Base-by-base conservation (phyloP, 2,329 filamentous ascomycete genomes). In the Lecanosticta acicola region DNA sequence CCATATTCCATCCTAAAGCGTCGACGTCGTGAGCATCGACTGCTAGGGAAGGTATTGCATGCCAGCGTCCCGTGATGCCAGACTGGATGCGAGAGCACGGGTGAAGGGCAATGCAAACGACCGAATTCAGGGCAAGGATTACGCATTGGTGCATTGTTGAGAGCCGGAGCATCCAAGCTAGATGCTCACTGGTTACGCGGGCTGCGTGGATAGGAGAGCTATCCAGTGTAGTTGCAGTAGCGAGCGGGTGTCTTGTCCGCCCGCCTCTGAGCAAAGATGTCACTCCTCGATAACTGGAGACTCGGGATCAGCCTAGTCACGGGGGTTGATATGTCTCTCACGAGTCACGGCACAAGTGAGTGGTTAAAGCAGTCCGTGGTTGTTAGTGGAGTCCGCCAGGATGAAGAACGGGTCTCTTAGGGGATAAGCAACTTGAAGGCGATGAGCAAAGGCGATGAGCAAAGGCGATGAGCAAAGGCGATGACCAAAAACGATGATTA, bases 201-300 rank as follows among this genome's bases (percentile, higher is more conserved):
- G 39, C 59, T 61, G 37, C 53, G 42, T 8, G 59, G 57, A 9
- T 50, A 44, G 29, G 57, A 58, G 9, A 59, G 50, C 2, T 53
- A 46, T 20, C 52, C 45, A 4, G 39, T 32, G 35, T 56, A 54
- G 20, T 59, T 40, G 10, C 49, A 38, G 39, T 57, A 46, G 3
- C 32, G n/a, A n/a, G n/a, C n/a, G n/a, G n/a, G n/a, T n/a, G n/a
- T n/a, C n/a, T n/a, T n/a, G n/a, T n/a, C n/a, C n/a, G n/a, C n/a
- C n/a, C n/a, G n/a, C n/a, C n/a, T n/a, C n/a, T n/a, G n/a, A n/a
- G n/a, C n/a, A n/a, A n/a, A n/a, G n/a, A n/a, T n/a, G n/a, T n/a
- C n/a, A n/a, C n/a, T n/a, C n/a, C n/a, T n/a, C n/a, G n/a, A n/a
- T n/a, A n/a, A n/a, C n/a, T n/a, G n/a, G n/a, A n/a, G n/a, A n/a